Conservation (phyloP, 2,329 filamentous ascomycete genomes). For the Cordyceps fumosorosea region DNA sequence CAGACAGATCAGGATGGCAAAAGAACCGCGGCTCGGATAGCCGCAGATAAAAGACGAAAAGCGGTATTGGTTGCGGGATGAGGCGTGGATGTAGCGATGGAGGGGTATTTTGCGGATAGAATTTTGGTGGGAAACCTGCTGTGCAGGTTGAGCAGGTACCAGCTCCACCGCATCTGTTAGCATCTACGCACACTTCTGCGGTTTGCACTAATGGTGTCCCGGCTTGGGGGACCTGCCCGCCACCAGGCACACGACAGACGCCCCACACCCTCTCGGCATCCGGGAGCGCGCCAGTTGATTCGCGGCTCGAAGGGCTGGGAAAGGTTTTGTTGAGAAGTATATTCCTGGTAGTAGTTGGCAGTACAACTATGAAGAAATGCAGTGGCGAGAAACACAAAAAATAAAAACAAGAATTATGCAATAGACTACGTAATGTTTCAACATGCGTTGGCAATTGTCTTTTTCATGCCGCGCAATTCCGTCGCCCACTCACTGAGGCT, state of each 20-base stretch:
- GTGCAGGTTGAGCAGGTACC: neutral
- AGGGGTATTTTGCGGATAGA: neutral
- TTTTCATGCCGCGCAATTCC: too few relatives aligned
- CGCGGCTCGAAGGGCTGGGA: neutral
- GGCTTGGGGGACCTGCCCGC: neutral
- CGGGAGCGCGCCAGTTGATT: conserved; percentile 10
- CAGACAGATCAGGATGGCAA: neutral
- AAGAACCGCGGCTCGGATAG: neutral
- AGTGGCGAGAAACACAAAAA: too few relatives aligned
- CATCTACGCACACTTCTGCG: too few relatives aligned
- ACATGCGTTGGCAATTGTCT: too few relatives aligned
- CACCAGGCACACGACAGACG: conserved; percentile 9
- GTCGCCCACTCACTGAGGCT: too few relatives aligned
- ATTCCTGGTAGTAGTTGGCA: too few relatives aligned
- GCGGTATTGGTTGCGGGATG: neutral
- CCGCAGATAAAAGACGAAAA: neutral
- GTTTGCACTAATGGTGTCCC: neutral
- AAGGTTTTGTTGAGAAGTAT: conserved; percentile 10
- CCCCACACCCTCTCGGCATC: conserved; percentile 11
- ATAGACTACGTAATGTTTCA: too few relatives aligned
- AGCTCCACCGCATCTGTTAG: neutral
- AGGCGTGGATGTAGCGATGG: neutral
- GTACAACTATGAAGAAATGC: too few relatives aligned
- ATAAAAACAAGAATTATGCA: too few relatives aligned
- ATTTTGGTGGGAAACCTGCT: conserved; percentile 1